These are phyloP conservation scores for Sungouiozyma ichnusensis DNA, from an alignment of 805 yeast species.

Conservation along the genomic window DNA sequence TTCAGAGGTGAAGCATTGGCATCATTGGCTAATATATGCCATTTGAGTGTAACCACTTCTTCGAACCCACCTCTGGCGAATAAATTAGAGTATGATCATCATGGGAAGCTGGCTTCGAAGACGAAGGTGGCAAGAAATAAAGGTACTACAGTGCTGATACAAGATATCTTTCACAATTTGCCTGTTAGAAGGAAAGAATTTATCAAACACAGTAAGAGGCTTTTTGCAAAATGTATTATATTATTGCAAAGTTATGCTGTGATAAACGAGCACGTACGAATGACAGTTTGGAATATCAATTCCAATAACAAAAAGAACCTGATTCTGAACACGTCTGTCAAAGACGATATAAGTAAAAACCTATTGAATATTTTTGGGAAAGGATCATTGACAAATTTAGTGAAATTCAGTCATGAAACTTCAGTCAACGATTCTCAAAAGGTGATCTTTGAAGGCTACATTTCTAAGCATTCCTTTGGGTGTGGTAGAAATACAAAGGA, in stretches of 20 bases:
- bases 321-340: conserved; percentile 43
- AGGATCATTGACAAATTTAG: conserved; percentile 4
- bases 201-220: conserved; percentile 54
- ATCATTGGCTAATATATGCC: conserved; percentile 50
- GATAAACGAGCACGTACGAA: conserved; percentile 45
- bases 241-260: conserved; percentile 61
- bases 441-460: conserved; percentile 42
- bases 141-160: conserved; percentile 60
- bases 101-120: conserved; percentile 41
- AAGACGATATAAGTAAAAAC: conserved; percentile 40
- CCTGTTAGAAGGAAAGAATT: conserved; percentile 81
- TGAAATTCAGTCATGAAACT: conserved; percentile 6
- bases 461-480: conserved; percentile 74
- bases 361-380: conserved; percentile 59
- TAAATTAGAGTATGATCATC: conserved; percentile 39
- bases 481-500: conserved; percentile 63
- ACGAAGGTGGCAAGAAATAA: conserved; percentile 40
- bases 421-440: conserved; percentile 17
- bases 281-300: conserved; percentile 47
- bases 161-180: conserved; percentile 50
- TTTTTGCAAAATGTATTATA: conserved; percentile 56
- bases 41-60: conserved; percentile 42
- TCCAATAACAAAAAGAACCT: conserved; percentile 39
- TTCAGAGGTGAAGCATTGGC: conserved; percentile 78
- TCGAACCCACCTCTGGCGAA: conserved; percentile 49